Evolutionary conservation across 805 yeast genomes (phyloP), one percentile per base, ranked within the genome.

Genomic region (Starmera quercuum): DNA sequence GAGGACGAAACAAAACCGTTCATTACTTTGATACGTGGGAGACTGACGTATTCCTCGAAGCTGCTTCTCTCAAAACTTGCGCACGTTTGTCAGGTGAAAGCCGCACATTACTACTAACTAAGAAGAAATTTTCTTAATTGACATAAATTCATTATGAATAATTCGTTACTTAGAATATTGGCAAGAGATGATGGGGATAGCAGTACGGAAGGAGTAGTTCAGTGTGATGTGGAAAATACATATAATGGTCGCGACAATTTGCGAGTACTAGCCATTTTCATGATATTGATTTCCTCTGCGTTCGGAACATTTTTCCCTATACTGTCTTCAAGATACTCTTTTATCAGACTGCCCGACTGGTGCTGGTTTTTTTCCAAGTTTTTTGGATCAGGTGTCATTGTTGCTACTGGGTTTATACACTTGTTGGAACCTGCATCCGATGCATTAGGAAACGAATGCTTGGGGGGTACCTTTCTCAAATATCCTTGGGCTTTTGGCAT

Each of bases 341-440:
- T 68, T 44, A 63, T 80, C 29, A 61, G 75, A 41, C 45, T 79
- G 38, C 86, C 86, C 1, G 47, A 66, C 11, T 68, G 75, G 73
- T 68, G 75, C 42, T 80, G 79, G 56, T 78, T 79, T 51, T 53
- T 76, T 31, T 77, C 83, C 32, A 82, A 80, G 48, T 82, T 69
- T 56, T 83, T 83, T 51, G 94, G 94, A 40, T 78, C 88, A 4
- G 94, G 94, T 35, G 90, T 83, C 31, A 83, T 83, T 48, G 68
- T 83, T 10, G 83, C 90, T 11, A 83, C 94, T 1, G 84, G 88
- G 0, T 81, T 83, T 46, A 75, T 83, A 20, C 94, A 83, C 59
- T 60, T 83, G 39, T 57, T 83, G 38, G 66, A 73, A 40, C 90
- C 86, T 1, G 90, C 92, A 4, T 55, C 65, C 37, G 82, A 78